These are phyloP conservation scores for Trichophyton verrucosum DNA, from an alignment of 2,329 filamentous ascomycete genomes.

Conservation along the genomic window DNA sequence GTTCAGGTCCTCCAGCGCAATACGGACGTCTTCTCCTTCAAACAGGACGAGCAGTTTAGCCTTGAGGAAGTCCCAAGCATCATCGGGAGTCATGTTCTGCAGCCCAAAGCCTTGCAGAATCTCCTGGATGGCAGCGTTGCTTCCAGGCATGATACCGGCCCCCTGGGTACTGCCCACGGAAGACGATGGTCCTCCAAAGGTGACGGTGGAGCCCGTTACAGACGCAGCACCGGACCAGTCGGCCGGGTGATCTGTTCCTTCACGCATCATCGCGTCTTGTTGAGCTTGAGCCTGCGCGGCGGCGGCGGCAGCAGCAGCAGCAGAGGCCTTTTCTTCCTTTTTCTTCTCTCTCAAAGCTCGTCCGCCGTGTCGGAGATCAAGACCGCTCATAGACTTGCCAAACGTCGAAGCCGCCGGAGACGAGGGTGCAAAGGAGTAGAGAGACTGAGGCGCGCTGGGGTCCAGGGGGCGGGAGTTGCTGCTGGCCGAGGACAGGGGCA, in stretches of 20 bases:
- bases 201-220: constrained; percentile 18
- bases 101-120: constrained; percentile 45
- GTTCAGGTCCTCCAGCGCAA: constrained; percentile 55
- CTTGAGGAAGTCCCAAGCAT: constrained; percentile 55
- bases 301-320: constrained; percentile 13
- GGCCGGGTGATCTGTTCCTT: constrained; percentile 21
- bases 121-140: constrained; percentile 30
- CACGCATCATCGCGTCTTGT: constrained; percentile 12
- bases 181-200: constrained; percentile 18
- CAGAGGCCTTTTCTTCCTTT: constrained; percentile 50
- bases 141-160: constrained; percentile 11
- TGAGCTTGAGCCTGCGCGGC: neutral
- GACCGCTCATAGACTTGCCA: constrained; percentile 66
- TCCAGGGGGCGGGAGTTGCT: constrained; percentile 54
- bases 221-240: constrained; percentile 22
- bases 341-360: constrained; percentile 69
- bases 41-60: constrained; percentile 52
- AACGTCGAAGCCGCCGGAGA: constrained; percentile 54
- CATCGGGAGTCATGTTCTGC: constrained; percentile 55
- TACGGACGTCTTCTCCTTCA: constrained; percentile 51
- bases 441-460: constrained; percentile 48
- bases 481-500: constrained; percentile 51
- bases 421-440: constrained; percentile 55
- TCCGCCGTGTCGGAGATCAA: constrained; percentile 67
- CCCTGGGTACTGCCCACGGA: constrained; percentile 24